phyloP scores from a whole-genome alignment of 352 stramenopile species.

The Globisporangium yorkense region DNA sequence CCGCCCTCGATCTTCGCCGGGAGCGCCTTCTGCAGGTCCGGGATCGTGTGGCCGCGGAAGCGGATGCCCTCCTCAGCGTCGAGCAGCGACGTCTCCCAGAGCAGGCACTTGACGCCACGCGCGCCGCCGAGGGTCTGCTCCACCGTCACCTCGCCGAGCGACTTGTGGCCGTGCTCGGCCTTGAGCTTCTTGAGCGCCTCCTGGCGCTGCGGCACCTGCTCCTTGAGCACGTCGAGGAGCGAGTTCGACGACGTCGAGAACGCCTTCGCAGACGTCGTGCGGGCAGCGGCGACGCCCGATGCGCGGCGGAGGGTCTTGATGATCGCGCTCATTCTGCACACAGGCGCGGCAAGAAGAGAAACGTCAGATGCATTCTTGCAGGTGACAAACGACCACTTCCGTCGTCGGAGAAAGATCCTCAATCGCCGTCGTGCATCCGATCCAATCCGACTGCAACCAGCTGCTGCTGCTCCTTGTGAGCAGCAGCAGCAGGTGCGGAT shows the following conservation, averaged over 20 bases:
- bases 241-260: constrained; percentile 67
- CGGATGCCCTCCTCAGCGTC: constrained; percentile 97
- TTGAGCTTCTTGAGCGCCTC: constrained; percentile 94
- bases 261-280: constrained; percentile 35
- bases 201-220: constrained; percentile 89
- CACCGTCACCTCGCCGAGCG: constrained; percentile 91
- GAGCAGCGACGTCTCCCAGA: constrained; percentile 98
- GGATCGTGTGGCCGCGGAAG: constrained; percentile 98
- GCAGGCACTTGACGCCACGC: constrained; percentile 97
- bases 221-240: constrained; percentile 81
- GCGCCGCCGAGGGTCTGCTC: constrained; percentile 96
- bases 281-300: constrained; percentile 32
- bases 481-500: neutral
- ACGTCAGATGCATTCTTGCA: constrained; percentile 3
- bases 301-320: constrained; percentile 60
- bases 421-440: too few relatives aligned
- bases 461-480: neutral
- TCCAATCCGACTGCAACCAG: neutral
- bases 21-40: constrained; percentile 95
- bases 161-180: constrained; percentile 91
- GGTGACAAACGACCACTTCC: too few relatives aligned
- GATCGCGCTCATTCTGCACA: constrained; percentile 49
- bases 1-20: constrained; percentile 89
- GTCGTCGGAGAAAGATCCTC: too few relatives aligned
- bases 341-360: neutral